Evolutionary conservation across 495 filamentous ascomycete species (phyloP).

Genomic region (Achaetomiella virescens): DNA sequence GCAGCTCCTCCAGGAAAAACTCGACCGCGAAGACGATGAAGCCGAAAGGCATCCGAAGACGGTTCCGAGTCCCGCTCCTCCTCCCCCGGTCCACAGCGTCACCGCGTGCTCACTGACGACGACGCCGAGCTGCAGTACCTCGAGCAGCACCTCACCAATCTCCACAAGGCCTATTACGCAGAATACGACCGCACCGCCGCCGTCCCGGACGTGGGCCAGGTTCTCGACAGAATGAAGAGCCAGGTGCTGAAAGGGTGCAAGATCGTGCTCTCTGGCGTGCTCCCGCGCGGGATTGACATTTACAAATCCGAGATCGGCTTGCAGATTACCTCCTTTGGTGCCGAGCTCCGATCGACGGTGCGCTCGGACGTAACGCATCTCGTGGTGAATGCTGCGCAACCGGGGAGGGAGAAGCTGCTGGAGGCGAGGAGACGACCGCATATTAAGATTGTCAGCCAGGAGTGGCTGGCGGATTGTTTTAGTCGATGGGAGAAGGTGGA

Average conservation of each 20-base stretch:
- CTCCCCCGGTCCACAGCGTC: slow-evolving; percentile 44
- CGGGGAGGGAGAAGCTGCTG: slow-evolving; percentile 83
- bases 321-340: slow-evolving; percentile 82
- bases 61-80: slow-evolving; percentile 27
- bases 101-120: slow-evolving; percentile 79
- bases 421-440: slow-evolving; percentile 63
- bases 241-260: slow-evolving; percentile 60
- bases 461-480: slow-evolving; percentile 81
- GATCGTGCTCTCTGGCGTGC: slow-evolving; percentile 82
- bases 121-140: slow-evolving; percentile 73
- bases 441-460: slow-evolving; percentile 82
- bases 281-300: slow-evolving; percentile 73
- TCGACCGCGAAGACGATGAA: slow-evolving; percentile 75
- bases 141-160: slow-evolving; percentile 60
- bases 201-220: slow-evolving; percentile 77
- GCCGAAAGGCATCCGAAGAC: slow-evolving; percentile 45
- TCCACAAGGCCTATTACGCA: slow-evolving; percentile 76
- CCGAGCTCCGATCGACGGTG: slow-evolving; percentile 54
- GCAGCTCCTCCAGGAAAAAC: slow-evolving; percentile 76
- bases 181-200: slow-evolving; percentile 57
- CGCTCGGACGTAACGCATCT: slow-evolving; percentile 43
- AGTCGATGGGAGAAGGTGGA: slow-evolving; percentile 68
- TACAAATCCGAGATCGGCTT: slow-evolving; percentile 70
- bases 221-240: slow-evolving; percentile 73
- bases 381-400: slow-evolving; percentile 49